These are phyloP conservation scores for Xylaria acuta DNA, from an alignment of 495 filamentous ascomycete genomes.

Conservation along the genomic window DNA sequence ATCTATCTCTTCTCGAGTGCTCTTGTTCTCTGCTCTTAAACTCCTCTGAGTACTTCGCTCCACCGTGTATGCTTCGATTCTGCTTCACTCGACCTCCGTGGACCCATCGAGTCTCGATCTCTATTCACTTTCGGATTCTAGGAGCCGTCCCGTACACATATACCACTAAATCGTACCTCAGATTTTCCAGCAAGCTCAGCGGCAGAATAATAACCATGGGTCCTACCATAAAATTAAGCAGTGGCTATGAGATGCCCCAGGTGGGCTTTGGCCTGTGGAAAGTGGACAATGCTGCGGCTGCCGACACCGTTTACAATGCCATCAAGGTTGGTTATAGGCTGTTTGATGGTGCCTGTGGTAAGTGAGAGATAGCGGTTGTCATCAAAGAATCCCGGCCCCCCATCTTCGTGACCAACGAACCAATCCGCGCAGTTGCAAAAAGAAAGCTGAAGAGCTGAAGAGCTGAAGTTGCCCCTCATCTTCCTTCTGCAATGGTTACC, in stretches of 20 bases:
- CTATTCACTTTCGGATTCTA: constrained; percentile 8
- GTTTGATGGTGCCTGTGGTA: constrained; percentile 87
- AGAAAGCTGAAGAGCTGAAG: neutral
- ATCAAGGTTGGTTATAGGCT: constrained; percentile 88
- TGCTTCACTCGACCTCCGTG: neutral
- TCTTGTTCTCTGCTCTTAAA: neutral
- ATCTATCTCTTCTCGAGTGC: neutral
- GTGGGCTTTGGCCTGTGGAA: constrained; percentile 89
- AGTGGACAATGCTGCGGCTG: constrained; percentile 76
- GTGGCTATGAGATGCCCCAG: constrained; percentile 83
- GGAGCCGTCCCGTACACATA: neutral
- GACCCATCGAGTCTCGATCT: constrained; percentile 20
- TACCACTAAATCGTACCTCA: neutral
- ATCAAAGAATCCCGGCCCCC: neutral
- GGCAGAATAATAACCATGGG: constrained; percentile 42
- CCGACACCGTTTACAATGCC: constrained; percentile 84
- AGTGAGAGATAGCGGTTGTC: constrained; percentile 28
- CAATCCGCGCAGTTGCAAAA: neutral
- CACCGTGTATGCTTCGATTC: constrained; percentile 14
- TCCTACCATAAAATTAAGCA: constrained; percentile 77
- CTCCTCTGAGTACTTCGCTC: neutral
- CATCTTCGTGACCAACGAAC: neutral
- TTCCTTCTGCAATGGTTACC: constrained; percentile 10
- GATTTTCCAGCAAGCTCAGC: neutral
- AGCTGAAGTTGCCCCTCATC: constrained; percentile 6